phyloP scores from a whole-genome alignment of 208 protist genomes.

The Leishmania aethiopica region DNA sequence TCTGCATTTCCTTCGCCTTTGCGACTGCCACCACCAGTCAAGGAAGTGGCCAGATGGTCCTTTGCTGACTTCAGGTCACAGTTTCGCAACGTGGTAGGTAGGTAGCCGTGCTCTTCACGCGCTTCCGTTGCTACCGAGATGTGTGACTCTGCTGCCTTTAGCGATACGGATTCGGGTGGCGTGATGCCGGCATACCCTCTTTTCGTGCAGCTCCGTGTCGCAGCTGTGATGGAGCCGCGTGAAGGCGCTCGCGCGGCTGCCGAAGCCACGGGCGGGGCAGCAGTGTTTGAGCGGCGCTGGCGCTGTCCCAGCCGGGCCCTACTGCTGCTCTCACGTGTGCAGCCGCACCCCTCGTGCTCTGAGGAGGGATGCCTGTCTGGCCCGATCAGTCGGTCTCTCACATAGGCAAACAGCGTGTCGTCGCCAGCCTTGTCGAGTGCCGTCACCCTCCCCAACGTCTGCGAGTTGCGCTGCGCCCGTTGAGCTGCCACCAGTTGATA shows the following conservation, averaged over 20 bases:
- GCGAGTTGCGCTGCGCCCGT: not conserved
- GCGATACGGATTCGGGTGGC: no score
- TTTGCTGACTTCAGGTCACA: not conserved
- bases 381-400: constrained; percentile 5
- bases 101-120: not conserved
- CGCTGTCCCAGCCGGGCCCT: not conserved
- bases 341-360: no score
- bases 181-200: not conserved
- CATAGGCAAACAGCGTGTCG: constrained; percentile 12
- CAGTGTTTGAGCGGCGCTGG: constrained; percentile 4
- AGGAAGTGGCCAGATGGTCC: not conserved
- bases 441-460: not conserved
- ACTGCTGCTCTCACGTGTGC: not conserved
- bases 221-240: constrained; percentile 3
- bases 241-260: not conserved
- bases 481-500: constrained; percentile 14
- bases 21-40: not conserved
- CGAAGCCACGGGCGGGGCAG: not conserved
- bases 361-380: not conserved
- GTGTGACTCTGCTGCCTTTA: not conserved
- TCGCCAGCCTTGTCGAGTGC: not conserved
- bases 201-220: constrained; percentile 8
- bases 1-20: not conserved
- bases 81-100: not conserved
- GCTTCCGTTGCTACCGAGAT: not conserved